Percentiles rank a stretch among this genome's conserved stretches.
These are phyloP conservation scores for Ilex asprella DNA, from an alignment of 257 asterid species.

Conservation along the genomic window DNA sequence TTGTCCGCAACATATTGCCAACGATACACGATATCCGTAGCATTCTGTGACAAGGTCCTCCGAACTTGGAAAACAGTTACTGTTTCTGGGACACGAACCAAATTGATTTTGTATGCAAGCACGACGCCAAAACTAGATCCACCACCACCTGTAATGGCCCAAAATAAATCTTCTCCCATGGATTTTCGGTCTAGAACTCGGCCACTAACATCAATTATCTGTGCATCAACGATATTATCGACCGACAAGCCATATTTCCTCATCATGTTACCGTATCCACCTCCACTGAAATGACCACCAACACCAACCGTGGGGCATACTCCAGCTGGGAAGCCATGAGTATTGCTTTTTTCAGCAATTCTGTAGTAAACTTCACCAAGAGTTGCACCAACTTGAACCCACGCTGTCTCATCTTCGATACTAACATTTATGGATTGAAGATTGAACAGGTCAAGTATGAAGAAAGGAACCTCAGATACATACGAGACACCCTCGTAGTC, in stretches of 20 bases:
- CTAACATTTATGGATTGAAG: constrained; percentile 27
- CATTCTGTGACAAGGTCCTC: no score
- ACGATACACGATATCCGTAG: no score
- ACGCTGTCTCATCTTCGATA: constrained; percentile 29
- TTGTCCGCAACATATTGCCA: no score
- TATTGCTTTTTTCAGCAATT: constrained; percentile 30
- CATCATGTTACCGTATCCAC: constrained; percentile 52
- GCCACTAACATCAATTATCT: constrained; percentile 38
- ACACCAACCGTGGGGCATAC: constrained; percentile 54
- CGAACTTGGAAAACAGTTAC: constrained; percentile 15
- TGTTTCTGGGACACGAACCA: constrained; percentile 26
- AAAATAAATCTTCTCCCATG: constrained; percentile 58
- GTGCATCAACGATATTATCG: constrained; percentile 44
- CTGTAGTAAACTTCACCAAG: constrained; percentile 46
- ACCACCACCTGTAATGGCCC: constrained; percentile 60
- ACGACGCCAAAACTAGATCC: constrained; percentile 47
- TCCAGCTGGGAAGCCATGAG: constrained; percentile 43
- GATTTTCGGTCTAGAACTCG: constrained; percentile 28
- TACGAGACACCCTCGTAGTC: constrained; percentile 22
- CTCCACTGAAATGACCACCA: constrained; percentile 55
- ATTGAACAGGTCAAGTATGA: constrained; percentile 49
- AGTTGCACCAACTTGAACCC: constrained; percentile 40
- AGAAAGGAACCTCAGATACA: constrained; percentile 34
- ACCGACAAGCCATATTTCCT: constrained; percentile 44
- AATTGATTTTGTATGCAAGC: constrained; percentile 34